phyloP scores from a whole-genome alignment of 495 filamentous ascomycete genomes.

The Immersiella caudata region DNA sequence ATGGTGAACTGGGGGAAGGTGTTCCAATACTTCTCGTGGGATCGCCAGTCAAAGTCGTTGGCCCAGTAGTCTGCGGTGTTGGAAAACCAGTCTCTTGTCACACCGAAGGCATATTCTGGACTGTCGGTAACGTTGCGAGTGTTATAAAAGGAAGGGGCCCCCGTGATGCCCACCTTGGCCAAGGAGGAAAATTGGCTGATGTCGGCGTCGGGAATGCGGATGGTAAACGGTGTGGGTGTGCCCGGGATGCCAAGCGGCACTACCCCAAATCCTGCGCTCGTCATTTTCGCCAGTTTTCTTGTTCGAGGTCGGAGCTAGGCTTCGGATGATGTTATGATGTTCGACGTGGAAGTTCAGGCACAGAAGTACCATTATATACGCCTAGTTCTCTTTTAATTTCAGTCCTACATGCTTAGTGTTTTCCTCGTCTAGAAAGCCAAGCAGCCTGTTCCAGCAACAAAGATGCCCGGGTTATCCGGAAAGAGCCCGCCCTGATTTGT shows the following conservation, averaged over 20 bases:
- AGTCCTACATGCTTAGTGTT: too few species aligned
- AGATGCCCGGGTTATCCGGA: too few species aligned
- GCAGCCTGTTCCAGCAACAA: too few species aligned
- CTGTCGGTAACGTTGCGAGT: constrained; percentile 23
- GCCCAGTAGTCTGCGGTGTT: constrained; percentile 58
- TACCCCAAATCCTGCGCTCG: constrained; percentile 3
- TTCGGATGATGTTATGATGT: too few species aligned
- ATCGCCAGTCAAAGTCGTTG: constrained; percentile 51
- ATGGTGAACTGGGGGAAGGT: constrained; percentile 63
- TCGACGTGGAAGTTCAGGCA: too few species aligned
- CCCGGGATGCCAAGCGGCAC: constrained; percentile 20
- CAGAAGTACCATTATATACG: too few species aligned
- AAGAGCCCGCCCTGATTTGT: too few species aligned
- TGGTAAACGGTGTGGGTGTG: constrained; percentile 18
- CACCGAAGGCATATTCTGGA: constrained; percentile 46
- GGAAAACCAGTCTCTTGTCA: constrained; percentile 59
- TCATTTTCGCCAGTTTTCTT: neutral
- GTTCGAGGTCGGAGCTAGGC: too few species aligned
- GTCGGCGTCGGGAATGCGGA: constrained; percentile 18
- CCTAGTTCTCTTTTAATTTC: too few species aligned
- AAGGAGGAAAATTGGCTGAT: constrained; percentile 19
- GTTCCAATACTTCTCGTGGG: constrained; percentile 61
- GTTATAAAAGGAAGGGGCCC: constrained; percentile 23
- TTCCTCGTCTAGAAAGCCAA: too few species aligned
- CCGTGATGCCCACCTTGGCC: constrained; percentile 15